Base-by-base conservation (phyloP, 768 basidiomycete species). In the Thelephora aurantiotincta region DNA sequence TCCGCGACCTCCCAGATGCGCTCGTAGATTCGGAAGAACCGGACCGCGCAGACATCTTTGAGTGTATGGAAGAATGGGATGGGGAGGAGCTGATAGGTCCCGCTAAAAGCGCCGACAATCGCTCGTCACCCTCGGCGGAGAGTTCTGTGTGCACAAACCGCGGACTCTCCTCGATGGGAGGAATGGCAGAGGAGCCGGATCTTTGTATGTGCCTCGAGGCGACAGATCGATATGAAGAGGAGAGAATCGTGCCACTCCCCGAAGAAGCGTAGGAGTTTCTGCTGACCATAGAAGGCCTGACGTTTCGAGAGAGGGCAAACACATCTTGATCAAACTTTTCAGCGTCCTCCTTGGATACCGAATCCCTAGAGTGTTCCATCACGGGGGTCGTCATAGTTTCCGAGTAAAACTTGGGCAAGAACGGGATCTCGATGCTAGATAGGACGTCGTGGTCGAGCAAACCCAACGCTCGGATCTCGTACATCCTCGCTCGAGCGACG, bases 391-490 rank as follows among this genome's bases (percentile, higher is more conserved):
- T 48, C 45, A 43, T 44, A 43, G 48, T 55, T 22, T 68, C 66
- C 23, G 54, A 49, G 30, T 50, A 51, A 52, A 65, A 60, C 26
- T 75, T 73, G 6, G 74, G 71, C 22, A 90, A 63, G 58, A 78
- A 83, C 1, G 93, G 92, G 11, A 96, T 78, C 52, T 87, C 84
- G 50, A 96, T 92, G 52, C 81, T 82, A 4, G 88, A 82, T 18
- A 90, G 77, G 26, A 96, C 82, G 55, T 94, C 91, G 54, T 93
- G 87, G 54, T 91, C 91, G 38, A 94, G 69, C 7, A 94, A 67
- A 5, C 93, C 93, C 1, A 96, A 74, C 86, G 89, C 93, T 58
- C 96, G 86, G 35, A 96, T 90, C 58, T 93, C 88, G 56, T 91
- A 88, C 90, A 96, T 94, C 65, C 89, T 88, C n/a, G 87, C 91